phyloP scores from a whole-genome alignment of 2,329 filamentous ascomycete species.

The Elsinoe fawcettii region DNA sequence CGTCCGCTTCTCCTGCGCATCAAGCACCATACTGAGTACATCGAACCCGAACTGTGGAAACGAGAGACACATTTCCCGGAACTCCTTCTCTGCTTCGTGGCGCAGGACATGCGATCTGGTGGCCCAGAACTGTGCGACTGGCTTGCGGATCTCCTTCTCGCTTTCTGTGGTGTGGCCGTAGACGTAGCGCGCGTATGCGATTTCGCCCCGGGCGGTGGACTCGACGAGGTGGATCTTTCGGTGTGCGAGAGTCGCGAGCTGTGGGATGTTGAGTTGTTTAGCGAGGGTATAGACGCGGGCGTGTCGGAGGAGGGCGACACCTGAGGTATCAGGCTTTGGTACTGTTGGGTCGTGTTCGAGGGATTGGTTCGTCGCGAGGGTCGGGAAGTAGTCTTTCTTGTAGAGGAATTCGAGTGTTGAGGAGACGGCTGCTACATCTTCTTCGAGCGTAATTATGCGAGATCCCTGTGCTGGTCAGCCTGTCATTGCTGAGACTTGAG shows the following conservation, averaged over 20 bases:
- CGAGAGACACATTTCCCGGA: conserved; percentile 76
- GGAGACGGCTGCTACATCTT: conserved; percentile 65
- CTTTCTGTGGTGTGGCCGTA: conserved; percentile 66
- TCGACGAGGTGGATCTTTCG: conserved; percentile 89
- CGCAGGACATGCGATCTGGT: conserved; percentile 70
- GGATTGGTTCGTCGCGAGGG: conserved; percentile 49
- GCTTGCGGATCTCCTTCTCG: conserved; percentile 67
- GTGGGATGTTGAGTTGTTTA: conserved; percentile 59
- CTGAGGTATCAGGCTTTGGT: conserved; percentile 65
- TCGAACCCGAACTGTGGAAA: conserved; percentile 90
- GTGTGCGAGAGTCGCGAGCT: conserved; percentile 68
- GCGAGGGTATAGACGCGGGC: conserved; percentile 85
- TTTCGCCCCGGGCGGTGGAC: conserved; percentile 80
- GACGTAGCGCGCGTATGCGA: conserved; percentile 83
- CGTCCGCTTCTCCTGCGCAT: conserved; percentile 42
- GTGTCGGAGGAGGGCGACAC: conserved; percentile 77
- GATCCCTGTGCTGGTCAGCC: conserved; percentile 27
- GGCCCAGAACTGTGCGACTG: conserved; percentile 87
- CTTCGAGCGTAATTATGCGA: conserved; percentile 62
- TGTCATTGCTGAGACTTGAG: not conserved
- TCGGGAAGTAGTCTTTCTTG: conserved; percentile 78
- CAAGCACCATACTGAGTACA: conserved; percentile 61
- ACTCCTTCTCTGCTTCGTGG: conserved; percentile 78
- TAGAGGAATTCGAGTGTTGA: conserved; percentile 80
- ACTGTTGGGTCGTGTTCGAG: conserved; percentile 62